Conservation (phyloP, 768 basidiomycete species). For the Boletus eberwhitei region DNA sequence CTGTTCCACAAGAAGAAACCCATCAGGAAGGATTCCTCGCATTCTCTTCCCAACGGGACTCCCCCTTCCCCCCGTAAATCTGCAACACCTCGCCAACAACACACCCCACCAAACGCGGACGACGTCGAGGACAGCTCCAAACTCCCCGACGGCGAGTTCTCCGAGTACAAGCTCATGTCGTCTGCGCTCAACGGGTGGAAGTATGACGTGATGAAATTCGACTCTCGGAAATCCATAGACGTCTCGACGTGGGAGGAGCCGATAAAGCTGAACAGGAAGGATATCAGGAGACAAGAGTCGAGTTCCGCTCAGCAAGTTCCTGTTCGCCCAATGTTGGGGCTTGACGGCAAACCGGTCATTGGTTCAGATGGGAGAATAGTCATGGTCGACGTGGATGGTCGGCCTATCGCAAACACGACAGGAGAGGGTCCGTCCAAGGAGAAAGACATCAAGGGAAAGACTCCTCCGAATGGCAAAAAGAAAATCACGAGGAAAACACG, state of each 20-base stretch:
- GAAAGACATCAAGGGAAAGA: conserved; percentile 43
- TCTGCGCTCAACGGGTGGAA: conserved; percentile 83
- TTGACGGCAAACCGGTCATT: conserved; percentile 81
- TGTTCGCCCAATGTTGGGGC: conserved; percentile 72
- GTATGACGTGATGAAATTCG: conserved; percentile 92
- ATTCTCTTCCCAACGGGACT: conserved; percentile 8
- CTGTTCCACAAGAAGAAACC: conserved; percentile 69
- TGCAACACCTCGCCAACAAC: conserved; percentile 37
- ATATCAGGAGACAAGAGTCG: conserved; percentile 52
- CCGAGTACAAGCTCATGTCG: conserved; percentile 77
- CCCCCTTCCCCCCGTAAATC: conserved; percentile 36
- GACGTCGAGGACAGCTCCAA: conserved; percentile 50
- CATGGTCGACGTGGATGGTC: conserved; percentile 78
- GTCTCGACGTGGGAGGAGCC: conserved; percentile 66
- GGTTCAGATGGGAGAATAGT: conserved; percentile 73
- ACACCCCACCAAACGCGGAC: conserved; percentile 38
- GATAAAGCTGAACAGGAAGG: conserved; percentile 86
- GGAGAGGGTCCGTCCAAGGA: conserved; percentile 31
- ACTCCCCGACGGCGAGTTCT: conserved; percentile 65
- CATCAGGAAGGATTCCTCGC: conserved; percentile 26
- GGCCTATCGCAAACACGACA: conserved; percentile 50
- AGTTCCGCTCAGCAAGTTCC: conserved; percentile 43
- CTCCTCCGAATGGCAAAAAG: conserved; percentile 52
- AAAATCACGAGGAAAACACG: conserved; percentile 78
- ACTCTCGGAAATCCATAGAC: conserved; percentile 69